Conservation (phyloP, 768 basidiomycete species). For the Clitopilus hobsonii region DNA sequence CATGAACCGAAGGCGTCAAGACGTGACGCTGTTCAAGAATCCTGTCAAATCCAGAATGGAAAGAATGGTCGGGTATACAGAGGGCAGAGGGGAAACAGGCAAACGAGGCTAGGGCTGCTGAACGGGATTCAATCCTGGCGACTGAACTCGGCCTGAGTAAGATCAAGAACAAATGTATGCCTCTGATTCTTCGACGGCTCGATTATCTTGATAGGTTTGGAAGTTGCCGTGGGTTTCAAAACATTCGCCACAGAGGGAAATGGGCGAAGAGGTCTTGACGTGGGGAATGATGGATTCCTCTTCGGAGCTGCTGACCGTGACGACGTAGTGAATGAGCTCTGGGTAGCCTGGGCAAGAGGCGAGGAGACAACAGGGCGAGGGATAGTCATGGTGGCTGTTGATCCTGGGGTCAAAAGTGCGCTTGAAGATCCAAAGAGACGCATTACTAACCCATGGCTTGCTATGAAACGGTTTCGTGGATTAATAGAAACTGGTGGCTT, state of each 20-base stretch:
- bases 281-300: conserved; percentile 53
- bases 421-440: conserved; percentile 11
- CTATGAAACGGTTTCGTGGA: background rate
- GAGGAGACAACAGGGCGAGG: conserved; percentile 56
- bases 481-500: background rate
- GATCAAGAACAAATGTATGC: conserved; percentile 67
- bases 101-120: background rate
- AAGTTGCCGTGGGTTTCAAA: conserved; percentile 23
- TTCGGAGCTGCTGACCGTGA: conserved; percentile 30
- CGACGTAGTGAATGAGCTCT: conserved; percentile 19
- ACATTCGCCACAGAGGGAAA: conserved; percentile 61
- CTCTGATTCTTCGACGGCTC: conserved; percentile 72
- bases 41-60: background rate
- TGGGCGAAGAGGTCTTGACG: conserved; percentile 74
- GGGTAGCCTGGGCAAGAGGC: conserved; percentile 48
- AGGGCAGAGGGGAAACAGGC: background rate
- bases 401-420: conserved; percentile 12
- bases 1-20: background rate
- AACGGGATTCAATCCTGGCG: conserved; percentile 38
- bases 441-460: conserved; percentile 1
- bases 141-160: conserved; percentile 81
- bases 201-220: conserved; percentile 65
- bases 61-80: background rate
- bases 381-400: conserved; percentile 38
- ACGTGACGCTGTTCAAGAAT: background rate